Conservation (phyloP, 768 basidiomycete species). For the Lactarius deliciosus region DNA sequence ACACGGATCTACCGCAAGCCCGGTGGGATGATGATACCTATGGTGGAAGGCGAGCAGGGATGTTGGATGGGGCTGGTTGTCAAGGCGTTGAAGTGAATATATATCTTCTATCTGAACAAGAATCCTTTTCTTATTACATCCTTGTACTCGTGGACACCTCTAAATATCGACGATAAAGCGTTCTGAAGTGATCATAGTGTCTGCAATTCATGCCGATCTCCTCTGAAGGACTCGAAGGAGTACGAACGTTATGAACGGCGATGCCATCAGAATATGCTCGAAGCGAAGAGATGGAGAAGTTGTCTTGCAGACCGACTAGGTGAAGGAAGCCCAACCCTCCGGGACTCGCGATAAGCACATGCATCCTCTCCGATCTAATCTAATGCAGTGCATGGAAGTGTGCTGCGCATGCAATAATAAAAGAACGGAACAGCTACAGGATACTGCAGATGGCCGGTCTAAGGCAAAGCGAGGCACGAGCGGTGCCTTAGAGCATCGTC, state of each 20-base stretch:
- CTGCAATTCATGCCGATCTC: too few relatives aligned
- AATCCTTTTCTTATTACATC: not conserved
- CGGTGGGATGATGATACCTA: slow-evolving; percentile 20
- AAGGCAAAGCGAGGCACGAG: too few relatives aligned
- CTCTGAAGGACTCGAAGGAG: too few relatives aligned
- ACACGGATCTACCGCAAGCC: slow-evolving; percentile 26
- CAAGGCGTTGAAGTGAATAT: slow-evolving; percentile 23
- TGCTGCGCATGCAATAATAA: not conserved
- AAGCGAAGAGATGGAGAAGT: too few relatives aligned
- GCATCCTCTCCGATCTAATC: not conserved
- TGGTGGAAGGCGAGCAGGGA: slow-evolving; percentile 15
- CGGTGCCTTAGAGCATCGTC: too few relatives aligned
- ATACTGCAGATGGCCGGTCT: not conserved
- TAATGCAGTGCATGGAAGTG: not conserved
- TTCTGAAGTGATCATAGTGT: not conserved
- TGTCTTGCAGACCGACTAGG: not conserved
- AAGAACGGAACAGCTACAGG: not conserved
- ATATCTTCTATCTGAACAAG: not conserved
- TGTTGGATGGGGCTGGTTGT: slow-evolving; percentile 25
- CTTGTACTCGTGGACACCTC: not conserved
- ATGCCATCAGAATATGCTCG: too few relatives aligned
- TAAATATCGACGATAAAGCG: not conserved
- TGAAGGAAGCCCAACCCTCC: not conserved
- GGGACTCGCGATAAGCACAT: not conserved
- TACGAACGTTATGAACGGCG: too few relatives aligned